Evolutionary conservation across 257 asterid genomes (phyloP).

Genomic region (Ehretia macrophylla): DNA sequence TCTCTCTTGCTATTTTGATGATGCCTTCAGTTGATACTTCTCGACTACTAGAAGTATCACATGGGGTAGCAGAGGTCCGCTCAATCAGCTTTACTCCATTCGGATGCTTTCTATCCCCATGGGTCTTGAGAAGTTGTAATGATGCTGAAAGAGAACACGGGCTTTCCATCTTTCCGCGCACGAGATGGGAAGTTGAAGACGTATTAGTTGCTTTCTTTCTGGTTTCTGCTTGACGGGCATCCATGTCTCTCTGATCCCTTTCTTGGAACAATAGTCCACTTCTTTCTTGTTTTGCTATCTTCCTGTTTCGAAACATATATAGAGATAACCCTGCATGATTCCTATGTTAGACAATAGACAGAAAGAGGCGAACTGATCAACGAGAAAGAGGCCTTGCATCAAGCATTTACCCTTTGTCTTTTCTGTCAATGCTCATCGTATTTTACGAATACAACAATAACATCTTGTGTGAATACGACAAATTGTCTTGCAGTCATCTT

Average conservation of each 20-base stretch:
- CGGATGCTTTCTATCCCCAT: not conserved
- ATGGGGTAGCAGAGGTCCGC: not conserved
- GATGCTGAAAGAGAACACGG: not conserved
- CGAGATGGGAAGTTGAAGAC: not conserved
- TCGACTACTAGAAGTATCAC: not conserved
- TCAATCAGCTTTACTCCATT: not conserved
- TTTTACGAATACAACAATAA: too few relatives aligned
- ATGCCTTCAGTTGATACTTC: conserved; percentile 6
- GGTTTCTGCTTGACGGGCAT: not conserved
- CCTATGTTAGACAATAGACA: too few relatives aligned
- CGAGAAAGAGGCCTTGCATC: too few relatives aligned
- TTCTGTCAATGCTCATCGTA: too few relatives aligned
- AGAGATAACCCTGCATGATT: not conserved
- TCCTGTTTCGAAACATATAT: not conserved
- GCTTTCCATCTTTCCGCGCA: not conserved
- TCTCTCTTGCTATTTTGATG: conserved; percentile 18
- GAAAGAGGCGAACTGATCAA: too few relatives aligned
- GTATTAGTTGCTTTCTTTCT: not conserved
- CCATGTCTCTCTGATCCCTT: conserved; percentile 1
- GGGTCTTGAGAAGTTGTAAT: conserved; percentile 6
- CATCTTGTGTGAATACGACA: too few relatives aligned
- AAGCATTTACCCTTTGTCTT: too few relatives aligned
- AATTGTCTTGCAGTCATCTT: too few relatives aligned
- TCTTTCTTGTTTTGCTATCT: not conserved
- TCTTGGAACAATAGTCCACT: not conserved